Evolutionary conservation across 495 filamentous ascomycete genomes (phyloP).

Genomic region (Penicillium chermesinum): DNA sequence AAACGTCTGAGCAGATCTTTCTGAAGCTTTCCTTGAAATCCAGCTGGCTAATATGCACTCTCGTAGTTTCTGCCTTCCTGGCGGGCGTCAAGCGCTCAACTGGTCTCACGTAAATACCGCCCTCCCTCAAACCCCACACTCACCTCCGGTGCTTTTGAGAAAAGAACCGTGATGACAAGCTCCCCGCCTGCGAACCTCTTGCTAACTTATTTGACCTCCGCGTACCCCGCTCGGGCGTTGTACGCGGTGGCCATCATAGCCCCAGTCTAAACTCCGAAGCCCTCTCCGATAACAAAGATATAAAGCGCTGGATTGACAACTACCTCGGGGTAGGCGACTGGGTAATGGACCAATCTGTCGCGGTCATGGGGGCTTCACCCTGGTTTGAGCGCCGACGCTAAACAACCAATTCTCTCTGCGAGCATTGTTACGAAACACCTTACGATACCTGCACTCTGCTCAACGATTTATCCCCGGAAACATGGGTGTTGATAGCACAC

Average conservation of each 20-base stretch:
- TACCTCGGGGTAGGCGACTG: conserved; percentile 95
- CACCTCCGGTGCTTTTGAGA: neutral
- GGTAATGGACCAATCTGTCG: conserved; percentile 96
- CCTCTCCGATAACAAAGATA: conserved; percentile 75
- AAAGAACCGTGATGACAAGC: neutral
- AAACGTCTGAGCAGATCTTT: too few relatives aligned
- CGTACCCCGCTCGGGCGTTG: conserved; percentile 35
- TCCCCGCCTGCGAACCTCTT: conserved; percentile 2
- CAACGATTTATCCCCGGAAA: neutral
- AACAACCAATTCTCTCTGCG: conserved; percentile 12
- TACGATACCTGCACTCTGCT: neutral
- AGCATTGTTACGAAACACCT: neutral
- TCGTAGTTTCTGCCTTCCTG: conserved; percentile 83
- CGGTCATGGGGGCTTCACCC: conserved; percentile 75
- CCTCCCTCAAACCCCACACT: conserved; percentile 5
- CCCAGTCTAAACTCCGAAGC: conserved; percentile 85
- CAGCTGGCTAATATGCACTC: conserved; percentile 17
- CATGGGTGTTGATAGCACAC: neutral
- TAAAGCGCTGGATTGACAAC: conserved; percentile 87
- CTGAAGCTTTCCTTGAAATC: conserved; percentile 1
- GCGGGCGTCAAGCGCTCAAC: conserved; percentile 95
- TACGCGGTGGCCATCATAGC: conserved; percentile 42
- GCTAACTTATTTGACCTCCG: conserved; percentile 33
- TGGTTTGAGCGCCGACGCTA: conserved; percentile 88
- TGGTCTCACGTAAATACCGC: conserved; percentile 81